phyloP scores from a whole-genome alignment of 257 asterid genomes.

The Solanum pimpinellifolium region DNA sequence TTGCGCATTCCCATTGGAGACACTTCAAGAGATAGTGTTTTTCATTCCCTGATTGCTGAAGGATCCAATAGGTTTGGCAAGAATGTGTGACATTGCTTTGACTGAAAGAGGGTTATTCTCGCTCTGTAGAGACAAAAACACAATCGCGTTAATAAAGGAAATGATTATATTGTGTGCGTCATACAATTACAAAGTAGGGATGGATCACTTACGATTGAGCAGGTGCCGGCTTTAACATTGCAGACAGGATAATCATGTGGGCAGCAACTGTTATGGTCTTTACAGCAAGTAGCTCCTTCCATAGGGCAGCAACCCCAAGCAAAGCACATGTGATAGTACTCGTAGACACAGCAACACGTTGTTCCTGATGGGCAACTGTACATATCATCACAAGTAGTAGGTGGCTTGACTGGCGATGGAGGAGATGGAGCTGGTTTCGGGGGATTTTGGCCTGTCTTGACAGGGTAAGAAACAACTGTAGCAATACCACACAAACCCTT shows the following conservation, averaged over 20 bases:
- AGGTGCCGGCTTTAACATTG: conserved; percentile 53
- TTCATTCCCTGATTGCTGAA: conserved; percentile 11
- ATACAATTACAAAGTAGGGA: background rate
- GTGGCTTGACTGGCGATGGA: conserved; percentile 53
- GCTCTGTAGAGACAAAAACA: conserved; percentile 30
- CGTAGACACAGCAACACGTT: conserved; percentile 66
- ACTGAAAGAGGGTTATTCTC: conserved; percentile 55
- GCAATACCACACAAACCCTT: conserved; percentile 69
- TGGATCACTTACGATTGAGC: conserved; percentile 39
- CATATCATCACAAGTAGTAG: conserved; percentile 32
- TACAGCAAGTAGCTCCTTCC: conserved; percentile 69
- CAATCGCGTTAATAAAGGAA: background rate
- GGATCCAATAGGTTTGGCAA: conserved; percentile 39
- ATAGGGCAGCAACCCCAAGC: conserved; percentile 92
- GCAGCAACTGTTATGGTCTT: conserved; percentile 71
- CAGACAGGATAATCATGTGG: conserved; percentile 79
- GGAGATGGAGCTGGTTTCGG: conserved; percentile 71
- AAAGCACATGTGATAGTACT: conserved; percentile 24
- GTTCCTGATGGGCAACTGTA: conserved; percentile 40
- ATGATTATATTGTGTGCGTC: too few relatives aligned
- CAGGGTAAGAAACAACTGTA: conserved; percentile 60
- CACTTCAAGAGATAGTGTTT: conserved; percentile 20
- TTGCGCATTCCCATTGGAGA: background rate
- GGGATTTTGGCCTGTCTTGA: conserved; percentile 50
- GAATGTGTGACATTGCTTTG: conserved; percentile 49